These are phyloP conservation scores for Hansenula sp. DNA, from an alignment of 1,139 yeast genomes.

Conservation along the genomic window DNA sequence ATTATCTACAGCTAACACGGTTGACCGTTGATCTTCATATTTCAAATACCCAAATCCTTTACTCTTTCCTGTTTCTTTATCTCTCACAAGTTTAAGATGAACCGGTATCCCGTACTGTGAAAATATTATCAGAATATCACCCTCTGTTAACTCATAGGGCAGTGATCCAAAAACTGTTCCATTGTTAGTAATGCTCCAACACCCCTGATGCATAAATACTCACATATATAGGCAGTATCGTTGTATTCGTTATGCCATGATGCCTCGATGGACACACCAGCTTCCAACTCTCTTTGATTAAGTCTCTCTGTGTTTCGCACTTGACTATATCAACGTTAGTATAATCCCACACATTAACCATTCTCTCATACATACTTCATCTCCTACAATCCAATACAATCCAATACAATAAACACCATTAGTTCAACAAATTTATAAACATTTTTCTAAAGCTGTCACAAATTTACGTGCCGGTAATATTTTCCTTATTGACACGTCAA, in stretches of 20 bases:
- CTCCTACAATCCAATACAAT: no score
- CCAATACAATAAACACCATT: neutral
- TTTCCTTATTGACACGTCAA: neutral
- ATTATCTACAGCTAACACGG: conserved; percentile 86
- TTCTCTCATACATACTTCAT: neutral
- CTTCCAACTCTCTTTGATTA: conserved; percentile 62
- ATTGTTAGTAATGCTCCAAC: conserved; percentile 5
- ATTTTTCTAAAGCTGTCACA: neutral
- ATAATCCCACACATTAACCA: neutral
- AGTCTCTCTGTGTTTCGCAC: conserved; percentile 48
- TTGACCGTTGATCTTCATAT: conserved; percentile 77
- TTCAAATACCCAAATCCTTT: conserved; percentile 80
- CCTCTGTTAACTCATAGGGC: conserved; percentile 59
- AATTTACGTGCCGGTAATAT: neutral
- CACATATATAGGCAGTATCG: conserved; percentile 58
- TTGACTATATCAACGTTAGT: conserved; percentile 14
- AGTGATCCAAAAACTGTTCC: conserved; percentile 65
- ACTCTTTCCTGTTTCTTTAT: conserved; percentile 61
- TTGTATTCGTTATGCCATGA: conserved; percentile 90
- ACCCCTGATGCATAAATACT: conserved; percentile 6
- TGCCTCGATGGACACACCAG: conserved; percentile 53
- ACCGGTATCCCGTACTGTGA: conserved; percentile 91
- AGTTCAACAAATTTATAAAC: neutral
- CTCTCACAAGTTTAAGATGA: conserved; percentile 68
- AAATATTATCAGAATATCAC: conserved; percentile 72